Percentiles rank a stretch among this genome's conserved stretches.
phyloP scores from a whole-genome alignment of 345 rosid species.

The Mangifera indica region DNA sequence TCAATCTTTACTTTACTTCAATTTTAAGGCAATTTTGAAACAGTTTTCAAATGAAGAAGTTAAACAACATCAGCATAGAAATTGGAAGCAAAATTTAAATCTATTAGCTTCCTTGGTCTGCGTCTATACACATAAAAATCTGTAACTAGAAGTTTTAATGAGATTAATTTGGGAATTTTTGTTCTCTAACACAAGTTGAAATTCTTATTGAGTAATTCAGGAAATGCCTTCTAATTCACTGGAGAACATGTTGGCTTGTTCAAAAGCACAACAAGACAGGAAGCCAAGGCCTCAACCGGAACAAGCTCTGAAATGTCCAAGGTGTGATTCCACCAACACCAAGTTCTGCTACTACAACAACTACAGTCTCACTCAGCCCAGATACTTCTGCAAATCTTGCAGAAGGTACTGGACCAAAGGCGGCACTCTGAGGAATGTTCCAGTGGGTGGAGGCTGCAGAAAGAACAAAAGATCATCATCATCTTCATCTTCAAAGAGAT shows the following conservation, averaged over 20 bases:
- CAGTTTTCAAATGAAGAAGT: too few relatives aligned
- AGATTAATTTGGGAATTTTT: background rate
- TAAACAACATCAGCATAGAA: background rate
- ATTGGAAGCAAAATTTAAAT: background rate
- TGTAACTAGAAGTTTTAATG: too few relatives aligned
- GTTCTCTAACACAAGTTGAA: background rate
- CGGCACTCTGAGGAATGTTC: slow-evolving; percentile 74
- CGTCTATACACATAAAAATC: too few relatives aligned
- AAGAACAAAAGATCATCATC: slow-evolving; percentile 66
- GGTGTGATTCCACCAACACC: slow-evolving; percentile 81
- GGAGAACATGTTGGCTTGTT: slow-evolving; percentile 64
- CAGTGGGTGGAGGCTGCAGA: slow-evolving; percentile 87
- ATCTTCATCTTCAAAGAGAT: slow-evolving; percentile 42
- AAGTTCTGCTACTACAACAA: slow-evolving; percentile 91
- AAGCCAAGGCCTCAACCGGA: slow-evolving; percentile 63
- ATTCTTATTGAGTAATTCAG: slow-evolving; percentile 29
- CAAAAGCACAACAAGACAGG: slow-evolving; percentile 54
- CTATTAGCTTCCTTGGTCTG: too few relatives aligned
- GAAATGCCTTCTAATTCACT: slow-evolving; percentile 54
- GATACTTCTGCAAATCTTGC: slow-evolving; percentile 86
- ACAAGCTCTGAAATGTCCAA: slow-evolving; percentile 65
- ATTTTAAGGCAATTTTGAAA: background rate
- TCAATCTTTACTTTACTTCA: background rate
- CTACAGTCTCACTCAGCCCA: slow-evolving; percentile 80
- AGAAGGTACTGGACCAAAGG: slow-evolving; percentile 90